A percentile compares a stretch with the other conserved stretches of the same genome.
Evolutionary conservation across 305 asterid genomes (phyloP).

Genomic region (Fraxinus nigra): DNA sequence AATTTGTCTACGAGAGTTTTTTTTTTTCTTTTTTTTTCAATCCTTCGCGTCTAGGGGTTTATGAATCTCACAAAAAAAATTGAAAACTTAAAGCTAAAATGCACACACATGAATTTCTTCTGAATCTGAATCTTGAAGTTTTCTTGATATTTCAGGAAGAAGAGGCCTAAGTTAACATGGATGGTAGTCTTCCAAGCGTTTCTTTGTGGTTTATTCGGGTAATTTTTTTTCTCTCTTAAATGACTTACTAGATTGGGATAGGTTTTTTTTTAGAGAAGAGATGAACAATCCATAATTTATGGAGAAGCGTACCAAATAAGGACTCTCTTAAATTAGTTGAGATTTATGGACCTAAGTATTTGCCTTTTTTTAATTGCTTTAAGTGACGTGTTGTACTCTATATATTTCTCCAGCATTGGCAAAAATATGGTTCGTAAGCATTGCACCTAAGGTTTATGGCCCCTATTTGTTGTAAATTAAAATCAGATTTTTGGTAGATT

Average conservation of each 20-base stretch:
- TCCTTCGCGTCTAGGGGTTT: not conserved
- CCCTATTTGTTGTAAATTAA: no score
- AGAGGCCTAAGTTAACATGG: conserved; percentile 41
- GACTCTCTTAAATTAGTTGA: conserved; percentile 9
- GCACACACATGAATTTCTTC: not conserved
- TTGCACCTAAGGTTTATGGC: not conserved
- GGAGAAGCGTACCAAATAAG: not conserved
- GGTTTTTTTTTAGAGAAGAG: not conserved
- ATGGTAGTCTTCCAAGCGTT: conserved; percentile 33
- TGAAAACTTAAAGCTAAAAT: not conserved
- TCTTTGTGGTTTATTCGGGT: conserved; percentile 47
- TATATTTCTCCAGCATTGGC: not conserved
- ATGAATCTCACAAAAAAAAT: not conserved
- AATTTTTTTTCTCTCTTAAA: not conserved
- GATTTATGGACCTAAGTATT: conserved; percentile 7
- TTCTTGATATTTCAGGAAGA: conserved; percentile 29
- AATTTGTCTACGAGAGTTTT: not conserved
- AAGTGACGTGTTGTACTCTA: conserved; percentile 33
- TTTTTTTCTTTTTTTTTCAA: no score
- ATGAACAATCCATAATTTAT: not conserved
- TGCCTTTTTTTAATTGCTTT: conserved; percentile 16
- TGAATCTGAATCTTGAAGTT: not conserved
- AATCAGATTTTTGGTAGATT: no score
- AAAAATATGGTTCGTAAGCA: not conserved
- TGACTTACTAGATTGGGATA: not conserved